Conservation (phyloP, 495 filamentous ascomycete species). For the Penicillium flavigenum region DNA sequence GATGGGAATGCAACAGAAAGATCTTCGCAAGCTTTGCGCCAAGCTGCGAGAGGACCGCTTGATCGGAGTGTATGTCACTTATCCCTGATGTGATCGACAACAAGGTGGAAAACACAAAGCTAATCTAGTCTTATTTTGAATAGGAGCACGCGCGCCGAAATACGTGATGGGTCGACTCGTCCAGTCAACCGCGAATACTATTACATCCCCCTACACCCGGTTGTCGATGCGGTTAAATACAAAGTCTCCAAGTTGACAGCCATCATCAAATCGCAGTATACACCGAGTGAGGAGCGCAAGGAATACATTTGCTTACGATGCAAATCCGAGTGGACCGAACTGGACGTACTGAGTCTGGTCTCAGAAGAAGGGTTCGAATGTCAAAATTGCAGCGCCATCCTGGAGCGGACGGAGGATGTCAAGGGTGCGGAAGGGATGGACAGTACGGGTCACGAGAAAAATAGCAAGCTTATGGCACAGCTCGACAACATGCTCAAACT, state of each 20-base stretch:
- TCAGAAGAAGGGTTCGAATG: slow-evolving; percentile 71
- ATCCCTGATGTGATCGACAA: neutral
- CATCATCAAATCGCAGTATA: slow-evolving; percentile 76
- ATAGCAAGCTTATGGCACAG: slow-evolving; percentile 82
- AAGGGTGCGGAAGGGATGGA: slow-evolving; percentile 57
- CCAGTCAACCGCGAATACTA: slow-evolving; percentile 88
- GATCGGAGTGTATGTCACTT: slow-evolving; percentile 64
- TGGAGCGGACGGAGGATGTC: slow-evolving; percentile 64
- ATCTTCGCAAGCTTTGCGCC: slow-evolving; percentile 82
- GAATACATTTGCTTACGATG: slow-evolving; percentile 86
- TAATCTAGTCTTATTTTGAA: slow-evolving; percentile 10
- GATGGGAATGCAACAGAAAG: slow-evolving; percentile 83
- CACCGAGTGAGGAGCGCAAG: slow-evolving; percentile 79
- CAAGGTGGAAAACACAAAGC: neutral
- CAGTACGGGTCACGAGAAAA: slow-evolving; percentile 76
- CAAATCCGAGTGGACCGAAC: slow-evolving; percentile 73
- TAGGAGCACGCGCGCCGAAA: slow-evolving; percentile 76
- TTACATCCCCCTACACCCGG: slow-evolving; percentile 90
- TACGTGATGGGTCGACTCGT: slow-evolving; percentile 74
- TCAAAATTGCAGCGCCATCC: slow-evolving; percentile 69
- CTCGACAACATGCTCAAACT: slow-evolving; percentile 80
- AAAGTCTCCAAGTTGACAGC: slow-evolving; percentile 81
- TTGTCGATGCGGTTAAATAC: slow-evolving; percentile 96
- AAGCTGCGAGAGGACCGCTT: slow-evolving; percentile 82
- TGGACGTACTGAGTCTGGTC: slow-evolving; percentile 78